Conservation (phyloP, 1,284 basidiomycete genomes). For the Cutaneotrichosporon sp. region DNA sequence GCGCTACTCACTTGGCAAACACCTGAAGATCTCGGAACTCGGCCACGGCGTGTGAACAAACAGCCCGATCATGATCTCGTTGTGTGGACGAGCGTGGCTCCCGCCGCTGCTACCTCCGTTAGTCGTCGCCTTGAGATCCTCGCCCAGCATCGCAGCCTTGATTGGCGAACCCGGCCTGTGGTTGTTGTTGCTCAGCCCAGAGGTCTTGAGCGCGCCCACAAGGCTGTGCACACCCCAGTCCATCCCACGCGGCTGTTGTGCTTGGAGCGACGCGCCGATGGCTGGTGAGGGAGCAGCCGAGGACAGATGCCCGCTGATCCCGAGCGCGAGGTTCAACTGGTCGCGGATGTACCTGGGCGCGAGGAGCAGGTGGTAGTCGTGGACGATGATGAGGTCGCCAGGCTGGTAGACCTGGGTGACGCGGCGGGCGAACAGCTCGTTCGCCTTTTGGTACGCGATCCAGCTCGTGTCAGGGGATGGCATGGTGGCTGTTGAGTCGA, state of each 20-base stretch:
- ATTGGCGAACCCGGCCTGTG: not conserved
- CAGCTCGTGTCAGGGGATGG: constrained; percentile 71
- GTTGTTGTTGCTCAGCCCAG: constrained; percentile 29
- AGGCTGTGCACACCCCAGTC: constrained; percentile 35
- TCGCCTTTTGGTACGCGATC: constrained; percentile 78
- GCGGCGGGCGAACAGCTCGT: constrained; percentile 76
- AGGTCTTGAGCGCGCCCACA: constrained; percentile 19
- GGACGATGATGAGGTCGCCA: constrained; percentile 87
- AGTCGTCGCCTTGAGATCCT: constrained; percentile 21
- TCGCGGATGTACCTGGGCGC: constrained; percentile 82
- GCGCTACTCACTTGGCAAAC: constrained; percentile 70
- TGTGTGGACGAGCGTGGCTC: not conserved
- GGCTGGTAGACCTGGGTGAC: constrained; percentile 75
- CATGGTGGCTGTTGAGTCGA: constrained; percentile 65
- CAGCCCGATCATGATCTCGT: constrained; percentile 68
- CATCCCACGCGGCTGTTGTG: constrained; percentile 27
- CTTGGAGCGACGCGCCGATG: constrained; percentile 19
- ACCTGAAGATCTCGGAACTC: constrained; percentile 92
- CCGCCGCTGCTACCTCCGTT: constrained; percentile 3
- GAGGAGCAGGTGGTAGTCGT: constrained; percentile 91
- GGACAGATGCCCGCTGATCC: constrained; percentile 26
- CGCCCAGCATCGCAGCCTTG: constrained; percentile 26
- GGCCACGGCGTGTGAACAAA: constrained; percentile 99
- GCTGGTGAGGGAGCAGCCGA: constrained; percentile 33
- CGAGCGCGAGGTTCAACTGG: constrained; percentile 65